A percentile compares a stretch with the other conserved stretches of the same genome.
phyloP scores from a whole-genome alignment of 2,329 filamentous ascomycete species.

The Camptophora hylomeconis region DNA sequence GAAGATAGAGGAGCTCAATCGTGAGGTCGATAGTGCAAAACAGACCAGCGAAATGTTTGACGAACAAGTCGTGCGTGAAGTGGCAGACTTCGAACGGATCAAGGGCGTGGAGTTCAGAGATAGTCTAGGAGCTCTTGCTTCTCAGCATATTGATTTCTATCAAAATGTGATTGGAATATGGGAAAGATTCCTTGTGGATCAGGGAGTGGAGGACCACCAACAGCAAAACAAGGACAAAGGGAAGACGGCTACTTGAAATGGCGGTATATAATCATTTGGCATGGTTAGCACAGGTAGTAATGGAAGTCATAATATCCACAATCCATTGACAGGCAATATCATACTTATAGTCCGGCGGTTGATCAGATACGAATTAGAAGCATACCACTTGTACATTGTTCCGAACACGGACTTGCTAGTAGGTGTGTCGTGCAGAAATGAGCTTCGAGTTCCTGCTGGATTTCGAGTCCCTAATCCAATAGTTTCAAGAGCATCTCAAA shows the following conservation, averaged over 20 bases:
- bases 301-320: no score
- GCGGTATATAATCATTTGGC: no score
- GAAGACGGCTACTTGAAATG: background rate
- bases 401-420: no score
- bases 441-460: no score
- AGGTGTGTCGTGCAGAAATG: no score
- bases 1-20: constrained; percentile 79
- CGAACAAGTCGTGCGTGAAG: constrained; percentile 87
- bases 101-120: constrained; percentile 86
- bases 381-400: no score
- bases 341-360: no score
- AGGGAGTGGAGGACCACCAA: constrained; percentile 62
- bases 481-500: no score
- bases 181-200: constrained; percentile 78
- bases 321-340: no score
- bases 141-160: constrained; percentile 81
- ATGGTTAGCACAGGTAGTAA: no score
- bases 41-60: constrained; percentile 85
- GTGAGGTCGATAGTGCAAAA: constrained; percentile 77
- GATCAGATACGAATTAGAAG: no score
- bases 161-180: constrained; percentile 65
- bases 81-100: constrained; percentile 89
- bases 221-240: constrained; percentile 10
- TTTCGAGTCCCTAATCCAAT: no score
- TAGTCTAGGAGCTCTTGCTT: constrained; percentile 69